These are phyloP conservation scores for Fistulina hepatica DNA, from an alignment of 1,284 basidiomycete species.

Conservation along the genomic window DNA sequence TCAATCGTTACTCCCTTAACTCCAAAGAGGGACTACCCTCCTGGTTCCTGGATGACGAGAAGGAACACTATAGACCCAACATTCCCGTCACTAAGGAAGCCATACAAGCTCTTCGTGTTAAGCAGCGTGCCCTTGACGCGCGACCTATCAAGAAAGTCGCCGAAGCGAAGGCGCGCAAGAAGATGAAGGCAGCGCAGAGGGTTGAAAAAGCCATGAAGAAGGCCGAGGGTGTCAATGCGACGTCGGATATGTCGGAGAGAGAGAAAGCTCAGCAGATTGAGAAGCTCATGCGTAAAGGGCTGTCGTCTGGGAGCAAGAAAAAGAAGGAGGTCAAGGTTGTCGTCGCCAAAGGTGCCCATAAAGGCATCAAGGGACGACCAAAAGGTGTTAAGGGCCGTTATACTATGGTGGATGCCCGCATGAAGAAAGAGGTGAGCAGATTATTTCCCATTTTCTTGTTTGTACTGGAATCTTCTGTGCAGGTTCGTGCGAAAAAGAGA, in stretches of 20 bases:
- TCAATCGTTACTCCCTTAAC: constrained; percentile 87
- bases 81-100: constrained; percentile 97
- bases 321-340: constrained; percentile 83
- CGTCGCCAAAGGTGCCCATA: constrained; percentile 86
- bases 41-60: constrained; percentile 98
- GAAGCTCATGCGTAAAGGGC: constrained; percentile 80
- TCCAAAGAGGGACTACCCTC: constrained; percentile 85
- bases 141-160: constrained; percentile 99
- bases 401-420: constrained; percentile 82
- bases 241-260: constrained; percentile 82
- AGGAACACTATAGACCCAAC: constrained; percentile 89
- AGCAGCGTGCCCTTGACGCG: constrained; percentile 90
- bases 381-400: constrained; percentile 94
- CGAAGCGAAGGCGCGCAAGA: constrained; percentile 97
- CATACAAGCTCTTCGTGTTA: constrained; percentile 74
- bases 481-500: constrained; percentile 65
- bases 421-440: constrained; percentile 67
- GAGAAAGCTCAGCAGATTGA: constrained; percentile 94
- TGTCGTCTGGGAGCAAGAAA: constrained; percentile 51
- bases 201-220: constrained; percentile 94
- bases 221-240: constrained; percentile 90
- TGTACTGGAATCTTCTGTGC: constrained; percentile 5
- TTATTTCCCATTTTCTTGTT: not conserved
- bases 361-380: constrained; percentile 86
- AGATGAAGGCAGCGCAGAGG: constrained; percentile 77